phyloP scores from a whole-genome alignment of 2,329 filamentous ascomycete genomes.

The Apiospora marii region DNA sequence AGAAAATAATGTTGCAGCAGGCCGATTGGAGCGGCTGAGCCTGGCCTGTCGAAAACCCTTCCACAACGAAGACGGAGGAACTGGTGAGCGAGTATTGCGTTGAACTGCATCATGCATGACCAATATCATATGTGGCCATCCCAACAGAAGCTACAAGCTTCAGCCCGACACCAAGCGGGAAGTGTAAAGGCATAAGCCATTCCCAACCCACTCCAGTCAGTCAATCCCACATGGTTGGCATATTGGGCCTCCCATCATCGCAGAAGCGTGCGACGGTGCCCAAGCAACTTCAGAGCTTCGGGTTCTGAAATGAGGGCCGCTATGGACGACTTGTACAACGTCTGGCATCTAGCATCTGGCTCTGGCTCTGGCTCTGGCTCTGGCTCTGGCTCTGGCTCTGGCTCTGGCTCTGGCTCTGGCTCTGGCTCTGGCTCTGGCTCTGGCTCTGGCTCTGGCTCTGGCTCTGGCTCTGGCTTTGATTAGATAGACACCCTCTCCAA shows the following conservation, averaged over 20 bases:
- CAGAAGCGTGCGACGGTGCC: neutral
- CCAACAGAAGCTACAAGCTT: neutral
- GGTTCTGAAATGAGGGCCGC: neutral
- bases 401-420: neutral
- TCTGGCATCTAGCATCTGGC: neutral
- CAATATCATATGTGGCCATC: neutral
- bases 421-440: neutral
- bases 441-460: neutral
- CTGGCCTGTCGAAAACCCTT: neutral
- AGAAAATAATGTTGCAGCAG: neutral
- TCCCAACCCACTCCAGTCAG: neutral
- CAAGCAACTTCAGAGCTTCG: neutral
- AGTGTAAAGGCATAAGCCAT: neutral
- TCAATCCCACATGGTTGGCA: neutral
- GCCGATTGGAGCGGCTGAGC: neutral
- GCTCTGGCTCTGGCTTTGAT: neutral
- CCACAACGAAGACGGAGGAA: neutral
- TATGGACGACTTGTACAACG: neutral
- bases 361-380: neutral
- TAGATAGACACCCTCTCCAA: neutral
- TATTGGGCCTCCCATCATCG: neutral
- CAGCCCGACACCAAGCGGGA: neutral
- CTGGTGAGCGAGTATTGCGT: neutral
- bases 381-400: neutral
- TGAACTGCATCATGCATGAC: conserved; percentile 7